Evolutionary conservation across 2,329 filamentous ascomycete genomes (phyloP).

Genomic region (Aspergillus luchuensis): DNA sequence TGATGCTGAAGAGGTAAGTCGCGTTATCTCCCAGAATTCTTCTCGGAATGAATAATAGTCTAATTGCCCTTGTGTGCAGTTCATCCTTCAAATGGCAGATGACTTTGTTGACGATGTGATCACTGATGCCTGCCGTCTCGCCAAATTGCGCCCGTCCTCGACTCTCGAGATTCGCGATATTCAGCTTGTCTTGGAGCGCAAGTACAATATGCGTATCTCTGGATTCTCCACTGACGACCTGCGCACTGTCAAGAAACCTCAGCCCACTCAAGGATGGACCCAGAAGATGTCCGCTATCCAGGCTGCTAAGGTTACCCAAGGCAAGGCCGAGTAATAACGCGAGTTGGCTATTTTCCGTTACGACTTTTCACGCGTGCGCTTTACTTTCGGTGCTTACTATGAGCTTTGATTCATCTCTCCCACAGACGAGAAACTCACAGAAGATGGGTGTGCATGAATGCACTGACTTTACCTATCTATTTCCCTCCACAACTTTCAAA

Average conservation of each 20-base stretch:
- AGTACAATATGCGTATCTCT: constrained; percentile 88
- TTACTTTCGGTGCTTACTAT: neutral
- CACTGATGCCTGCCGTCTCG: constrained; percentile 81
- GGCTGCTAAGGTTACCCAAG: constrained; percentile 73
- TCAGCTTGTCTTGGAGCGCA: constrained; percentile 78
- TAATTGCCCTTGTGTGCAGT: constrained; percentile 52
- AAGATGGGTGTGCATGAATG: neutral
- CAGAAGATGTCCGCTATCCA: constrained; percentile 97
- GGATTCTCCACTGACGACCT: constrained; percentile 94
- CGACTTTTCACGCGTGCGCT: neutral
- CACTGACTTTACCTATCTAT: neutral
- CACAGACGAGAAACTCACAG: neutral
- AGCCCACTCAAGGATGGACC: constrained; percentile 85
- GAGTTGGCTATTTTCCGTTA: neutral
- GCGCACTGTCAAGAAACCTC: constrained; percentile 88
- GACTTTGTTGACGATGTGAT: constrained; percentile 94
- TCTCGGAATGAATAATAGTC: constrained; percentile 9
- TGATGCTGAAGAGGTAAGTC: constrained; percentile 87
- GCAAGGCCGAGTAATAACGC: constrained; percentile 39
- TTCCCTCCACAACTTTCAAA: no score
- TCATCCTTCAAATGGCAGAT: constrained; percentile 84
- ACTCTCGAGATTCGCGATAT: constrained; percentile 87
- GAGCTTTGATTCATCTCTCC: no score
- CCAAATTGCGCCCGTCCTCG: constrained; percentile 88
- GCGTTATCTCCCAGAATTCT: neutral